A percentile compares a stretch with the other conserved stretches of the same genome.
These are phyloP conservation scores for Starmerella vaccinii DNA, from an alignment of 805 yeast species.

Conservation along the genomic window DNA sequence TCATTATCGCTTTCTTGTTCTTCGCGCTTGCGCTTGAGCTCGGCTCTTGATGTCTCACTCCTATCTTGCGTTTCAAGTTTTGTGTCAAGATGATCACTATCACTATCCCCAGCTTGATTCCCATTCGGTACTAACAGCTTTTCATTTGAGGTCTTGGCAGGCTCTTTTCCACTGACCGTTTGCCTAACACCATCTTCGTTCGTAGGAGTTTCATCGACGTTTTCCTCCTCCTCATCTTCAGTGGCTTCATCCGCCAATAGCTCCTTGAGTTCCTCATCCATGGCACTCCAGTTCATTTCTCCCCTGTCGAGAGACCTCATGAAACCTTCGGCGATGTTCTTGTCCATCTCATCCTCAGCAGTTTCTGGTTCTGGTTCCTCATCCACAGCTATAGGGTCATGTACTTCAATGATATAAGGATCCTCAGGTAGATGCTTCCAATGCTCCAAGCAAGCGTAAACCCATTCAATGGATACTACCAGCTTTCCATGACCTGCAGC, in stretches of 20 bases:
- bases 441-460: conserved; percentile 68
- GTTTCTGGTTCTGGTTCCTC: not conserved
- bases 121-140: not conserved
- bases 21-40: conserved; percentile 10
- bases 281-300: conserved; percentile 40
- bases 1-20: conserved; percentile 10
- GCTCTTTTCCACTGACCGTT: not conserved
- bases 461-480: conserved; percentile 88
- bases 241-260: conserved; percentile 31
- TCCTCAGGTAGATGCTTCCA: conserved; percentile 65
- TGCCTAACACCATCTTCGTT: not conserved
- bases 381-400: conserved; percentile 35
- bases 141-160: not conserved
- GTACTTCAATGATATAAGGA: conserved; percentile 46
- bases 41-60: not conserved
- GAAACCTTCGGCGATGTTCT: conserved; percentile 37
- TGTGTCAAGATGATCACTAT: not conserved
- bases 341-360: conserved; percentile 33
- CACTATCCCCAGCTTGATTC: not conserved
- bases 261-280: conserved; percentile 48
- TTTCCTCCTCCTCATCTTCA: not conserved
- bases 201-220: not conserved
- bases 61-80: too few relatives aligned
- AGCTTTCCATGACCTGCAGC: conserved; percentile 59
- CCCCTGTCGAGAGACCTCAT: conserved; percentile 25